Evolutionary conservation across 495 filamentous ascomycete genomes (phyloP), one percentile per base, ranked within the genome.

Genomic region (Chaetomium cochliodes): DNA sequence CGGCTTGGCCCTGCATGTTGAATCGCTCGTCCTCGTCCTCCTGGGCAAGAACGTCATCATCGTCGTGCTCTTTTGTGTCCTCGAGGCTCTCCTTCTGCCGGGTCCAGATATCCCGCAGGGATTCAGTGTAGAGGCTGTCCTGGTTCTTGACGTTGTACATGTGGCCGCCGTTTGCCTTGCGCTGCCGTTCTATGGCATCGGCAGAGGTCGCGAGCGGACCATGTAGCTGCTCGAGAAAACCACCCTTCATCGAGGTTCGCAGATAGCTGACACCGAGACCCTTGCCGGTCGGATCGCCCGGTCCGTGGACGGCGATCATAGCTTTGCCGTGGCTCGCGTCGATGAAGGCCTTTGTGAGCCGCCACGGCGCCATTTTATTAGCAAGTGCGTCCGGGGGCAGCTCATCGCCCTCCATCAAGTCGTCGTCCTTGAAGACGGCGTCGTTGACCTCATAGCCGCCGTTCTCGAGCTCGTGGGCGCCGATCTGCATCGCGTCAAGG

Each of bases 231-330:
- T 92, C 90, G 69, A 96, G 91, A 78, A 94, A 99, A 3, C 94
- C 94, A 53, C 94, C 94, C 75, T 99, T 99, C 94, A 99, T 99
- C 15, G 91, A 96, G 0, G 92, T 97, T 70, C 92, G 90, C 68
- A 99, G 89, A 74, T 97, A 96, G 73, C 89, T 97, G 79, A 97
- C 93, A 3, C 91, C 94, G 62, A 96, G 87, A 3, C 94, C 94
- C 67, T 91, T 90, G 13, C 92, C 91, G 9, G 92, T 94, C n/a
- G 94, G 94, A 72, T 99, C 94, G 37, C 96, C 94, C 66, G 93
- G 88, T 20, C 94, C 94, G 69, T 97, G 91, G 12, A 99, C 86
- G 63, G 90, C 86, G 52, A 99, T 84, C 94, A 99, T 99, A 11
- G 94, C 94, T 74, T 99, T 99, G 33, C 92, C 91, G 68, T 92